These are phyloP conservation scores for Trichoderma atrobrunneum DNA, from an alignment of 2,329 filamentous ascomycete species.

Conservation along the genomic window DNA sequence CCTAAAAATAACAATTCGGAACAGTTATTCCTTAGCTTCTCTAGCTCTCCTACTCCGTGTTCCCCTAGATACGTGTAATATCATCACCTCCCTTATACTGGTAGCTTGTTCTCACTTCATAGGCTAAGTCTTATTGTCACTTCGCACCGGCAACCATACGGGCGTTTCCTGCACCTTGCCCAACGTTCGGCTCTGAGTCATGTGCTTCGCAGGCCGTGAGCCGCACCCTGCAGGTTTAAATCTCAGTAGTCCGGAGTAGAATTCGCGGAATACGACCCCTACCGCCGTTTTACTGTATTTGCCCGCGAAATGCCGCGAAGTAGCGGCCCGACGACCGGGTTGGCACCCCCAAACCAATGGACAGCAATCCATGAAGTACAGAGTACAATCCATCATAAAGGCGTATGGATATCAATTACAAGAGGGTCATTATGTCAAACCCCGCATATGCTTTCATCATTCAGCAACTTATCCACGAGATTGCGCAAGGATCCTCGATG, in stretches of 20 bases:
- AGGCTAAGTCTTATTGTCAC: not conserved
- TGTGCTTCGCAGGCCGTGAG: not conserved
- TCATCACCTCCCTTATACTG: not conserved
- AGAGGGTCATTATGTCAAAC: not conserved
- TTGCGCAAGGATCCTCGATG: not conserved
- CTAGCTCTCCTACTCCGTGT: not conserved
- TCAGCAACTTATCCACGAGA: not conserved
- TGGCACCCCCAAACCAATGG: not conserved
- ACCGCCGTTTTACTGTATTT: not conserved
- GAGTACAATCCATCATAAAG: not conserved
- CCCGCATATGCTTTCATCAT: not conserved
- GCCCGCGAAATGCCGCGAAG: not conserved
- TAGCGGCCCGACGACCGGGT: not conserved
- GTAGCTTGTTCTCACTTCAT: not conserved
- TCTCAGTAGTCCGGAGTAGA: not conserved
- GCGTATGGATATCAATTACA: not conserved
- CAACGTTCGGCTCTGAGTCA: not conserved
- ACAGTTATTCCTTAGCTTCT: not conserved
- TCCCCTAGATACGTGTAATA: not conserved
- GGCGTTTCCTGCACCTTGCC: not conserved
- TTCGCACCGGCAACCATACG: not conserved
- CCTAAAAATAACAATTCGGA: not conserved
- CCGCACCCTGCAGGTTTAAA: not conserved
- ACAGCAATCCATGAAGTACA: not conserved
- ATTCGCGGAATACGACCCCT: not conserved